Conservation (phyloP, 2,329 filamentous ascomycete species). For the Fusarium pseudocircinatum region DNA sequence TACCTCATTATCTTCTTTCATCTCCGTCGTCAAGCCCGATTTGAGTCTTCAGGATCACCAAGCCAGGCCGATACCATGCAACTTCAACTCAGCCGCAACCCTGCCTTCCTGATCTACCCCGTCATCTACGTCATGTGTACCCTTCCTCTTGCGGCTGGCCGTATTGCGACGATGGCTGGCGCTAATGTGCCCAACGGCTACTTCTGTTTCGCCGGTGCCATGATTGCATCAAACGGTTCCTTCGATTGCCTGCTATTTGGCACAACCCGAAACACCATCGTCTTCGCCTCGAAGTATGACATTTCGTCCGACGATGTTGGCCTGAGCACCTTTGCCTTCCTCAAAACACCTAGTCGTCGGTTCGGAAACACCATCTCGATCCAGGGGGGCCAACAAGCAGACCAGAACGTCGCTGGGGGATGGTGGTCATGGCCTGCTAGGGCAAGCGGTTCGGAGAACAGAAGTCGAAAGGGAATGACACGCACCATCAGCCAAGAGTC, state of each 20-base stretch:
- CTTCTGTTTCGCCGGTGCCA: slow-evolving; percentile 67
- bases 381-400: slow-evolving; percentile 42
- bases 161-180: slow-evolving; percentile 70
- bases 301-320: slow-evolving; percentile 58
- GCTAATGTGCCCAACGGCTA: slow-evolving; percentile 60
- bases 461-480: slow-evolving; percentile 19
- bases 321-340: slow-evolving; percentile 61
- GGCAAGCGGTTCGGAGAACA: neutral
- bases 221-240: slow-evolving; percentile 67
- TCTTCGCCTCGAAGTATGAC: slow-evolving; percentile 54
- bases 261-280: slow-evolving; percentile 61
- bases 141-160: slow-evolving; percentile 70
- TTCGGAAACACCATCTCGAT: slow-evolving; percentile 56
- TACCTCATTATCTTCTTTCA: slow-evolving; percentile 55
- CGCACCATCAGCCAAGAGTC: slow-evolving; percentile 47
- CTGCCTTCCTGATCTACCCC: slow-evolving; percentile 72
- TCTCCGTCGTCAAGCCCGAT: slow-evolving; percentile 44
- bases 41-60: slow-evolving; percentile 1
- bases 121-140: slow-evolving; percentile 76
- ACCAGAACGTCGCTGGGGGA: slow-evolving; percentile 29
- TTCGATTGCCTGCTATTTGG: slow-evolving; percentile 65
- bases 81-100: slow-evolving; percentile 50
- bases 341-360: slow-evolving; percentile 52
- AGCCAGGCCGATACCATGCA: slow-evolving; percentile 22
- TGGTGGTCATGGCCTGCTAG: slow-evolving; percentile 44